Evolutionary conservation across 169 alveolate genomes (phyloP).

Genomic region (Plasmodium falciparum): DNA sequence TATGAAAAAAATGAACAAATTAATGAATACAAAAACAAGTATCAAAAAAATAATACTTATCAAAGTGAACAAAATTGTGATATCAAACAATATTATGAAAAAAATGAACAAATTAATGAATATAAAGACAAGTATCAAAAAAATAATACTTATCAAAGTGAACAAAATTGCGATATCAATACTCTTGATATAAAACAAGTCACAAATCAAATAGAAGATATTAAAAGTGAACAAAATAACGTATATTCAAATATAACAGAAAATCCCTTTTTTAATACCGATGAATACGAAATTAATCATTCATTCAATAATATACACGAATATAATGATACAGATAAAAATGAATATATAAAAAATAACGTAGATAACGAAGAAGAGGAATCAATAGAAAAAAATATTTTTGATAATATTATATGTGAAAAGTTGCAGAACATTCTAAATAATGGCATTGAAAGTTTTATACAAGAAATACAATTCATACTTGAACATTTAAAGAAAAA

Average conservation of each 20-base stretch:
- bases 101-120: neutral
- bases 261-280: neutral
- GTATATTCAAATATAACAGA: neutral
- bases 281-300: neutral
- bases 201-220: constrained; percentile 2
- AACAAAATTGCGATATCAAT: neutral
- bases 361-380: neutral
- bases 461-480: constrained; percentile 53
- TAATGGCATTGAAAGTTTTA: constrained; percentile 47
- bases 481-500: constrained; percentile 50
- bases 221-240: neutral
- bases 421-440: constrained; percentile 32
- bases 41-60: neutral
- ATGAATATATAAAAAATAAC: neutral
- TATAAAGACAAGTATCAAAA: too few species aligned
- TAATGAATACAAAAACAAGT: neutral
- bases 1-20: neutral
- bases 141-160: neutral
- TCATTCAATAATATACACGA: neutral
- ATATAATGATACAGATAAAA: neutral
- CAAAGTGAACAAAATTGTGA: neutral
- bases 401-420: constrained; percentile 45
- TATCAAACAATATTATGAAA: neutral
- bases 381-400: neutral
- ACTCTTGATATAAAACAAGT: neutral